A percentile compares a stretch with the other conserved stretches of the same genome.
These are phyloP conservation scores for Cordyceps farinosa DNA, from an alignment of 2,329 filamentous ascomycete species.

Conservation along the genomic window DNA sequence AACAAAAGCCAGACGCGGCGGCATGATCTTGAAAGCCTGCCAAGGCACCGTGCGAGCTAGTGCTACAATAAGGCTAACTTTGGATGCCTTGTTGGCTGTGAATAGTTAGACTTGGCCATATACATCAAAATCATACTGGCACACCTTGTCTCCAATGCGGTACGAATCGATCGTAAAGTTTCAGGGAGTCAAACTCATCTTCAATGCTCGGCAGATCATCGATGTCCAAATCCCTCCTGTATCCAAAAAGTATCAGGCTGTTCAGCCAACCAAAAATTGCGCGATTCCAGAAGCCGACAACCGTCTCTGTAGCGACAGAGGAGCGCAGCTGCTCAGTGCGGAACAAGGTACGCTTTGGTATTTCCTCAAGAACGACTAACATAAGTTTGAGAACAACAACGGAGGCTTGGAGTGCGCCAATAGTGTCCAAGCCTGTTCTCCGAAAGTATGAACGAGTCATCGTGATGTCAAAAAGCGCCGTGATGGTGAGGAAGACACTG, in stretches of 20 bases:
- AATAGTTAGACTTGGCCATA: no score
- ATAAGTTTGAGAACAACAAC: constrained; percentile 27
- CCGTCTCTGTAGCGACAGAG: neutral
- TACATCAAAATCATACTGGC: neutral
- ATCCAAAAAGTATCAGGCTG: neutral
- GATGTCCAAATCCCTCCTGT: neutral
- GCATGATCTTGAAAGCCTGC: neutral
- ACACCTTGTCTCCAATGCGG: neutral
- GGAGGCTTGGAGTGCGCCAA: constrained; percentile 27
- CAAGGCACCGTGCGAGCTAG: neutral
- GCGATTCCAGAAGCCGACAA: constrained; percentile 10
- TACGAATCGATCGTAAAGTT: neutral
- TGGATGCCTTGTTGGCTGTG: no score
- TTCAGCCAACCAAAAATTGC: constrained; percentile 11
- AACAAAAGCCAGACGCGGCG: neutral
- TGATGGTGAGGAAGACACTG: constrained; percentile 29
- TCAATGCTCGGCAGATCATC: neutral
- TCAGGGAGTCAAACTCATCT: neutral
- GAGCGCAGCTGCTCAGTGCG: neutral
- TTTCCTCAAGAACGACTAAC: constrained; percentile 31
- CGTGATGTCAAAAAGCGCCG: constrained; percentile 32
- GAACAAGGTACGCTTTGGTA: constrained; percentile 24
- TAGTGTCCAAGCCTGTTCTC: constrained; percentile 21
- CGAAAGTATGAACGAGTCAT: constrained; percentile 33
- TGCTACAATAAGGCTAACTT: no score